Percentiles rank a stretch among this genome's conserved stretches.
phyloP scores from a whole-genome alignment of 208 protist species.

The Tritrichomonas musculus region DNA sequence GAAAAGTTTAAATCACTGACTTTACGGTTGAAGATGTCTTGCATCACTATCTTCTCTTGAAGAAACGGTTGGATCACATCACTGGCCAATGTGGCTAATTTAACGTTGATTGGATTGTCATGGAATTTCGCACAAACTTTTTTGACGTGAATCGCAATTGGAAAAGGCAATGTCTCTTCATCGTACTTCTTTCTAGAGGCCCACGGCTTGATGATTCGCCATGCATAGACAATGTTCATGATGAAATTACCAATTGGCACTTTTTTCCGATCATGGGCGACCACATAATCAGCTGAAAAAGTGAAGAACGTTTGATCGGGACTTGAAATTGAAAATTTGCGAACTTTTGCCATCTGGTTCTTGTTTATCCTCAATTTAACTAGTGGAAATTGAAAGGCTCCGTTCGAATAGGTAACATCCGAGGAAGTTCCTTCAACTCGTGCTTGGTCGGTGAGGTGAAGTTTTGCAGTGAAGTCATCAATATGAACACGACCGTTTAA shows the following conservation, averaged over 20 bases:
- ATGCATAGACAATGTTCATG: not conserved
- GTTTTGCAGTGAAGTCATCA: not conserved
- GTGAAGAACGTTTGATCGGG: not conserved
- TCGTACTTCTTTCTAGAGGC: not conserved
- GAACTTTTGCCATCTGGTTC: not conserved
- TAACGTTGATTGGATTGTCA: not conserved
- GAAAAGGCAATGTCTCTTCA: not conserved
- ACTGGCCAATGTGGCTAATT: not conserved
- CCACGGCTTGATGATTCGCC: not conserved
- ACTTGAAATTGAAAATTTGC: not conserved
- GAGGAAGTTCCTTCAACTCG: not conserved
- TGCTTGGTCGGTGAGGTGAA: not conserved
- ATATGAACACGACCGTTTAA: not conserved
- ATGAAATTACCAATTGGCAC: not conserved
- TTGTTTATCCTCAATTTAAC: not conserved
- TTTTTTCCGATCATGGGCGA: not conserved
- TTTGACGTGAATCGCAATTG: not conserved
- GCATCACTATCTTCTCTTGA: not conserved
- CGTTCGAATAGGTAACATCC: not conserved
- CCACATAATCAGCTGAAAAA: not conserved
- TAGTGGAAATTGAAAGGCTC: not conserved
- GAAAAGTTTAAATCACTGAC: not conserved
- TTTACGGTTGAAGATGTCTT: not conserved
- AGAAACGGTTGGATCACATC: not conserved
- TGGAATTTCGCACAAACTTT: not conserved